Base-by-base conservation (phyloP, 768 basidiomycete genomes). In the Fomitopsis pulvina region DNA sequence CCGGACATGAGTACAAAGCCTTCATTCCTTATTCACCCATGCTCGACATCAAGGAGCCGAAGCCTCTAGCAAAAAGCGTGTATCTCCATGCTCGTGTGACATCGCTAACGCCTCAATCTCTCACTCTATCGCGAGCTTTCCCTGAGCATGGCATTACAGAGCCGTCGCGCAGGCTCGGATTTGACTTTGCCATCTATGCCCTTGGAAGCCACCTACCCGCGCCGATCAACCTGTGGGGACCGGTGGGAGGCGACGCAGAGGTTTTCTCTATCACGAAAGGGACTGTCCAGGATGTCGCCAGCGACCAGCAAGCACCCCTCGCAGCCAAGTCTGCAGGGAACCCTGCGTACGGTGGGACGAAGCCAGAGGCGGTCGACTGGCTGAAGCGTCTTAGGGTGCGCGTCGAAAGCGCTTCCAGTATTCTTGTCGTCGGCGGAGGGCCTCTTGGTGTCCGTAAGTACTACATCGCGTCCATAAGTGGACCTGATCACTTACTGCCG, bases 391-490 rank as follows among this genome's bases (percentile, higher is more conserved):
- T 72, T 48, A 83, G 85, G 57, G 60, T 61, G 27, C 62, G 66
- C 3, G 69, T 87, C 43, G 65, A 73, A 46, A 63, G 60, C 2
- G 72, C 81, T 0, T 65, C 62, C 1, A 76, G 71, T 37, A 71
- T 88, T 3, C 72, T 87, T 6, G 73, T 87, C 12, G 75, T 87
- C 2, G 86, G 87, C 1, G 85, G 83, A 10, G 86, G 87, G 0
- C 82, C 86, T 0, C 73, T 87, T 8, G 86, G 85, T 2, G 78
- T 87, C 24, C 82, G 83, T 85, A 60, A 56, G 80, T 37, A 37
- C 34, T 37, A 18, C 5, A 37, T 6, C 14, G 14, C 34, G 14
- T 72, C 24, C 37, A 26, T 5, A 34, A 9, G 22, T 9, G 11
- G 10, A 4, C 18, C 21, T 25, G 20, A 14, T 26, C 37, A 18